These are phyloP conservation scores for Elsinoe australis DNA, from an alignment of 2,329 filamentous ascomycete genomes.

Conservation along the genomic window DNA sequence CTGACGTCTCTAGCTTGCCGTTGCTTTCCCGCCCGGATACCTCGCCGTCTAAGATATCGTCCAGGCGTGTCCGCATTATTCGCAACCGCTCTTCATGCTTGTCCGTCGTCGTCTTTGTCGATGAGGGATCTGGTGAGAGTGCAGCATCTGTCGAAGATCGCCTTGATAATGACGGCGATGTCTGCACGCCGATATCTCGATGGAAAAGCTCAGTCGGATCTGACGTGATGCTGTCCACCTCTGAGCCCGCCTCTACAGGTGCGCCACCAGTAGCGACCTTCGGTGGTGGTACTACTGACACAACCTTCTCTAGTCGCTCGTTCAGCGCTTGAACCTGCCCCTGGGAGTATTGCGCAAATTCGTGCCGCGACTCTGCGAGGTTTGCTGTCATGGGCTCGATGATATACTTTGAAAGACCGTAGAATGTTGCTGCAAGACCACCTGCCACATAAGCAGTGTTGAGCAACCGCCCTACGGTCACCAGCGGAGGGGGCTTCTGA, in stretches of 20 bases:
- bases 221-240: constrained; percentile 44
- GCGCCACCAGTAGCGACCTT: constrained; percentile 24
- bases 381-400: constrained; percentile 53
- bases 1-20: constrained; percentile 43
- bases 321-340: constrained; percentile 50
- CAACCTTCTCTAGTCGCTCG: constrained; percentile 49
- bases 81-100: constrained; percentile 42
- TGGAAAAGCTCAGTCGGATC: constrained; percentile 74
- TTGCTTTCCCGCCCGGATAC: constrained; percentile 47
- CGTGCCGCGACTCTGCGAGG: constrained; percentile 50
- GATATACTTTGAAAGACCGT: constrained; percentile 63
- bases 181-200: constrained; percentile 73
- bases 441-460: constrained; percentile 51
- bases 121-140: constrained; percentile 25
- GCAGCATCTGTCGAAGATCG: constrained; percentile 28
- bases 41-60: constrained; percentile 43
- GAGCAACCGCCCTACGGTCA: constrained; percentile 50
- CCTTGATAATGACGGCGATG: constrained; percentile 47
- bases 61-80: constrained; percentile 45
- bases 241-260: constrained; percentile 37
- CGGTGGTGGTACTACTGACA: constrained; percentile 52
- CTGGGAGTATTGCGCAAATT: constrained; percentile 47
- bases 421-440: constrained; percentile 51
- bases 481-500: constrained; percentile 50
- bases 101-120: constrained; percentile 22